Evolutionary conservation across 148 eudicot species (phyloP), one percentile per base, ranked within the genome.

Genomic region (Camellia sinensis): DNA sequence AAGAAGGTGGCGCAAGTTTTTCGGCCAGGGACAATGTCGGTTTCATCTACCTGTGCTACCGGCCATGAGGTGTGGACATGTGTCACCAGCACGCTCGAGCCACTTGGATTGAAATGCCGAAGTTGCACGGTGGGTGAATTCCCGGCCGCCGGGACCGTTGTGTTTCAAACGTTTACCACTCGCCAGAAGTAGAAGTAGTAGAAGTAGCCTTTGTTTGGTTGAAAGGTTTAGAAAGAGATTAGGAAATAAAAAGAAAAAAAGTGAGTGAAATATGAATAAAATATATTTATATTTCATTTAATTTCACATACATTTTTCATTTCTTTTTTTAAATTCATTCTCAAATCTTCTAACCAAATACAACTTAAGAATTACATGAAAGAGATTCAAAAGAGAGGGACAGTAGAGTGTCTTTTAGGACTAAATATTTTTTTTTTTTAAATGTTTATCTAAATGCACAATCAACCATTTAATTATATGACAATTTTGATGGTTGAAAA

Each of bases 11-110:
- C 87, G 9, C 83, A 83, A 29, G 84, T 90, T 10, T 92, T 92
- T 77, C 81, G 92, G 69, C 93, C 97, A 29, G 90, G 81, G 46
- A 83, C 70, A 3, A 71, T 92, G 72, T 89, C 97, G 0, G 90
- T 92, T 40, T 82, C 97, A 5, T 86, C 87, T 0, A 90, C 92
- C 4, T 54, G 37, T 29, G 37, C 88, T 7, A 69, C 84, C 3
- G 77, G 86, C 40, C 52, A 64, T 7, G 88, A 85, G 53, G 80
- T 82, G 18, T 80, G 89, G 87, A 76, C 86, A 37, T 78, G 85
- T 11, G 81, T 88, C 40, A 88, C 83, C 8, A 66, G 67, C 40
- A 90, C 89, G 6, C 54, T 92, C 21, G 91, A 88, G 86, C 83
- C 87, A 14, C 21, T 78, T 2, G 93, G 92, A 22, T 65, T 90